Evolutionary conservation across 352 stramenopile genomes (phyloP), one percentile per base, ranked within the genome.

Genomic region (Globisporangium splendens): DNA sequence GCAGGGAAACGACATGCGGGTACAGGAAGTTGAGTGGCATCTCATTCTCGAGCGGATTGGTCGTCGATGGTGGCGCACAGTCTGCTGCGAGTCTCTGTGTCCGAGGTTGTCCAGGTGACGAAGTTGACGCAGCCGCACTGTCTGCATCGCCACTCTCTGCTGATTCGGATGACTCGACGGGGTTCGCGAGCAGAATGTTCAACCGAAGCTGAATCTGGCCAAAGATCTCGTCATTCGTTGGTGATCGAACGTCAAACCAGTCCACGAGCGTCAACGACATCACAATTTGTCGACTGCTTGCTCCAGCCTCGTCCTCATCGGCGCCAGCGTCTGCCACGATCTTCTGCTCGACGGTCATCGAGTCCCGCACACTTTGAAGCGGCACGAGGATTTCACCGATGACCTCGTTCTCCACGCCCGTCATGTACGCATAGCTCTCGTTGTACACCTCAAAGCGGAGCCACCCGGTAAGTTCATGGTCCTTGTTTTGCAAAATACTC

Each of bases 381-480:
- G 83, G 80, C 42, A 93, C 68, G 44, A 89, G 60, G 14, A 91
- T 77, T 65, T 93, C 83, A 7, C 83, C 83, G 17, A 93, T 73
- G 14, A 90, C 62, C 22, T 91, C 75, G 18, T 83, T 85, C 53
- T 93, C 83, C 3, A 93, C 51, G 6, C 83, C 83, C 46, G 71
- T 79, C 74, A 93, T 88, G 53, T 90, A 90, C 11, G 73, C 64
- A n/a, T 93, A 91, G 41, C 68, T 77, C 47, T 93, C 83, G 56
- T 89, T 81, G 50, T 72, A 89, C 13, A 93, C 72, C 68, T 93
- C 77, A 7, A 93, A 79, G 28, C 77, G 79, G 21, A 93, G 56
- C 80, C 80, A 93, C 7, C 83, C 83, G 7, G 54, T 63, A 4
- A 93, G 55, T 20, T 79, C 66, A 31, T 70, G 62, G 21, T 66